Conservation (phyloP, 169 alveolate species). For the Amoebophrya sp. region DNA sequence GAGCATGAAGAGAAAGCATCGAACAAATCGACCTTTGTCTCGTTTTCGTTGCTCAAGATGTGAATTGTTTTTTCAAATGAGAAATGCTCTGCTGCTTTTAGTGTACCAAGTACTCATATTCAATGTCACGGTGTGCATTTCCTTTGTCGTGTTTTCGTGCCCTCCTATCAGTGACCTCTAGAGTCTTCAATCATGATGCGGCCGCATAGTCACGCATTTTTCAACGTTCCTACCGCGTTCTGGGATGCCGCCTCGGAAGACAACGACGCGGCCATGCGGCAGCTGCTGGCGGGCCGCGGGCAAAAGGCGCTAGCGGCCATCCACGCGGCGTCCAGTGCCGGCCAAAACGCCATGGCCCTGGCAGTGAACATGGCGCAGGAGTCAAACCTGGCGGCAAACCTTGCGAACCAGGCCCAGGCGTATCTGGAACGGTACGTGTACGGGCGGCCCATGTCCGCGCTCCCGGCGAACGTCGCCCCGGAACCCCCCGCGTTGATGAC, state of each 20-base stretch:
- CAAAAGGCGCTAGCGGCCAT: slow-evolving; percentile 15
- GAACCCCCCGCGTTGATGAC: not conserved
- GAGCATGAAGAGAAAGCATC: too few species aligned
- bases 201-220: too few species aligned
- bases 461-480: not conserved
- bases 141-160: too few species aligned
- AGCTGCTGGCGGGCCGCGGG: not conserved
- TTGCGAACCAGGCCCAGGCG: slow-evolving; percentile 8
- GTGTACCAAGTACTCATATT: too few species aligned
- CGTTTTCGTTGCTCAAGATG: too few species aligned
- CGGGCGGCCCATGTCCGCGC: not conserved
- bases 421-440: not conserved
- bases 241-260: not conserved
- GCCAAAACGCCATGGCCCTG: not conserved
- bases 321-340: slow-evolving; percentile 1
- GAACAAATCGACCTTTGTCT: too few species aligned
- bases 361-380: slow-evolving; percentile 14
- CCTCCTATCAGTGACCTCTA: too few species aligned
- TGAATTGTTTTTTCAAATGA: too few species aligned
- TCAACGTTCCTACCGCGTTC: not conserved
- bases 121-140: too few species aligned
- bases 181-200: too few species aligned
- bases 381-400: not conserved
- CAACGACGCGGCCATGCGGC: not conserved
- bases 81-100: too few species aligned